Base-by-base conservation (phyloP, 2,329 filamentous ascomycete genomes). In the Eutypa lata region DNA sequence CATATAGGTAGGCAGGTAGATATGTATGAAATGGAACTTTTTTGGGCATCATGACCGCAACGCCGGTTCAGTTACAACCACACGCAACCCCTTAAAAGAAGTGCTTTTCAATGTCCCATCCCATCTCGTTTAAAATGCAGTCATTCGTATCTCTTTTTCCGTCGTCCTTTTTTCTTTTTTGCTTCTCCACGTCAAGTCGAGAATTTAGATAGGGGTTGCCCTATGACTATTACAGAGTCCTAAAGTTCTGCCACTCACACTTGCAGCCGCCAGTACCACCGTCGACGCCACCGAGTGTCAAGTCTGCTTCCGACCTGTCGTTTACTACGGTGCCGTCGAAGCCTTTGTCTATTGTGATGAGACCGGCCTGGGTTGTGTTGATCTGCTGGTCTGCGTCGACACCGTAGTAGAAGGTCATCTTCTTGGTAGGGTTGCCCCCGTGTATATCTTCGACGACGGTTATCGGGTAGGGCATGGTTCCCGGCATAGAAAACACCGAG, bases 381-480 rank as follows among this genome's bases (percentile, higher is more conserved):
- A 85, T 73, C 47, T 70, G 64, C 62, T 77, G 73, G 24, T 75
- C 64, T 24, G 73, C 70, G 47, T 78, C 68, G 52, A 87, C 74
- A 3, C 69, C 69, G 65, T 81, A 80, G 47, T 76, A 74, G 70
- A 79, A 86, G 2, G 80, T 70, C 42, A 78, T 72, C 69, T 87
- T 87, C 58, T 68, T 67, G 13, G 62, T 60, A 7, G 72, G 67
- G 60, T 82, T 66, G 14, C 84, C 84, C 40, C 84, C 84, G 61
- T 88, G 84, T 45, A 82, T 81, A 66, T 88, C 84, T 55, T 80
- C 74, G 18, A 76, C 79, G 44, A 87, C 67, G 3, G 82, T 86
- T 42, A 85, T 74, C 0, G 84, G 84, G 58, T 85, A 87, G 2
- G 84, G 84, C 69, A 87, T 84, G 3, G 79, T 80, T 7, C 82